phyloP scores from a whole-genome alignment of 1,139 yeast species.

The Groenewaldozyma sp. region DNA sequence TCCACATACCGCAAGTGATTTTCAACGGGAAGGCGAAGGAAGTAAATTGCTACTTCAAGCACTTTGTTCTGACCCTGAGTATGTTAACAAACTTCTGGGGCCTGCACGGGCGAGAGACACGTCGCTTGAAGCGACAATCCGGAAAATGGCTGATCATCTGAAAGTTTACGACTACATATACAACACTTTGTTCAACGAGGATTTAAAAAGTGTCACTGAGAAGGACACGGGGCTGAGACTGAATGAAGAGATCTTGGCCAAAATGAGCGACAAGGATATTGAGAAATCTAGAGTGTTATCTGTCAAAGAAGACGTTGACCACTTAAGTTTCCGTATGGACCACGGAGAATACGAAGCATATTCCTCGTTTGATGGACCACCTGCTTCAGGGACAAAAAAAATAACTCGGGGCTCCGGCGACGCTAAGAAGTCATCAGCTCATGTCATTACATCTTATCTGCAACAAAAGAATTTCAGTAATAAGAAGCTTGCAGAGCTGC shows the following conservation, averaged over 20 bases:
- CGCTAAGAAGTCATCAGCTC: neutral
- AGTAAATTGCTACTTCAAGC: neutral
- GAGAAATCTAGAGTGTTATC: conserved; percentile 1
- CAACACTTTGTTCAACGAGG: conserved; percentile 15
- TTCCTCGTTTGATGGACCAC: neutral
- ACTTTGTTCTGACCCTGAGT: neutral
- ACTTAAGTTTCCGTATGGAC: neutral
- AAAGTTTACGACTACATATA: conserved; percentile 22
- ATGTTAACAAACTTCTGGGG: conserved; percentile 17
- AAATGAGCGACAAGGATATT: conserved; percentile 5
- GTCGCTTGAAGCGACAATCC: conserved; percentile 21
- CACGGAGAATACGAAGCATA: conserved; percentile 1
- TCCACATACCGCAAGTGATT: neutral
- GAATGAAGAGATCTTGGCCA: conserved; percentile 4
- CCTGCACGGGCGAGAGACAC: conserved; percentile 16
- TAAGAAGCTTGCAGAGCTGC: neutral
- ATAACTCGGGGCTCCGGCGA: neutral
- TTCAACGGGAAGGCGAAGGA: neutral
- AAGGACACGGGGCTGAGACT: neutral
- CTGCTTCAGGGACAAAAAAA: too few species aligned
- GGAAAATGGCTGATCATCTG: conserved; percentile 24
- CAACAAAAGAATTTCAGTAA: neutral
- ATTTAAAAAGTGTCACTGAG: conserved; percentile 10
- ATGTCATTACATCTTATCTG: neutral
- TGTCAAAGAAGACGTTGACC: neutral